Percentiles rank a stretch among this genome's conserved stretches.
These are phyloP conservation scores for Jaltomata sinuosa DNA, from an alignment of 257 asterid species.

Conservation along the genomic window DNA sequence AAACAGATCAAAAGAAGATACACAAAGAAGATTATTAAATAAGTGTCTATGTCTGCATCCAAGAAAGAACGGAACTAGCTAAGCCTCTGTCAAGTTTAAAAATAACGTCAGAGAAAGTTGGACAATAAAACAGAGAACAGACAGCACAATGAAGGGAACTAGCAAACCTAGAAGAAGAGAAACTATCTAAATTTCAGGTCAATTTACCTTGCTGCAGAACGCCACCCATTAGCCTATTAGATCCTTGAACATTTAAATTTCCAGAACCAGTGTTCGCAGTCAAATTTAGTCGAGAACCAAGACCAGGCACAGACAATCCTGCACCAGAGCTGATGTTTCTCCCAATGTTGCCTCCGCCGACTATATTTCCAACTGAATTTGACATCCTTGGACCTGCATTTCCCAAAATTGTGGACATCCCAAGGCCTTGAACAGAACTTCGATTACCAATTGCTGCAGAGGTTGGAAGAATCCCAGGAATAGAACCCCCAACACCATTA, in stretches of 20 bases:
- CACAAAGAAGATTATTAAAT: not conserved
- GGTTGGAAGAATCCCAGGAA: conserved; percentile 84
- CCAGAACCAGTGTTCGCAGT: conserved; percentile 66
- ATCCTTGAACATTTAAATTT: conserved; percentile 76
- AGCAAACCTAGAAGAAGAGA: not conserved
- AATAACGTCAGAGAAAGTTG: not conserved
- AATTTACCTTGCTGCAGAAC: conserved; percentile 85
- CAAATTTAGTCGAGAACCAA: conserved; percentile 74
- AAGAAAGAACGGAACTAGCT: not conserved
- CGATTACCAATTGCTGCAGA: conserved; percentile 86
- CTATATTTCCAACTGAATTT: conserved; percentile 76
- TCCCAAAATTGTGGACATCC: conserved; percentile 71
- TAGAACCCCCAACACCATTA: conserved; percentile 84
- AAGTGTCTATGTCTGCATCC: not conserved
- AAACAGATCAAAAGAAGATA: not conserved
- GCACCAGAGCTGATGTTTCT: conserved; percentile 89
- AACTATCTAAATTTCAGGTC: not conserved
- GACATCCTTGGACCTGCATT: conserved; percentile 76
- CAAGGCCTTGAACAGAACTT: conserved; percentile 65
- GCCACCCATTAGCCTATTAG: conserved; percentile 72
- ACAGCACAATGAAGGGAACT: not conserved
- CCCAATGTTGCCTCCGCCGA: conserved; percentile 82
- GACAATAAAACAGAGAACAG: not conserved
- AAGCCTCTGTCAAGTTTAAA: not conserved
- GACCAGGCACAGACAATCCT: conserved; percentile 85